Evolutionary conservation across 116 monocot species (phyloP).

Genomic region (Trichopus zeylanicus): DNA sequence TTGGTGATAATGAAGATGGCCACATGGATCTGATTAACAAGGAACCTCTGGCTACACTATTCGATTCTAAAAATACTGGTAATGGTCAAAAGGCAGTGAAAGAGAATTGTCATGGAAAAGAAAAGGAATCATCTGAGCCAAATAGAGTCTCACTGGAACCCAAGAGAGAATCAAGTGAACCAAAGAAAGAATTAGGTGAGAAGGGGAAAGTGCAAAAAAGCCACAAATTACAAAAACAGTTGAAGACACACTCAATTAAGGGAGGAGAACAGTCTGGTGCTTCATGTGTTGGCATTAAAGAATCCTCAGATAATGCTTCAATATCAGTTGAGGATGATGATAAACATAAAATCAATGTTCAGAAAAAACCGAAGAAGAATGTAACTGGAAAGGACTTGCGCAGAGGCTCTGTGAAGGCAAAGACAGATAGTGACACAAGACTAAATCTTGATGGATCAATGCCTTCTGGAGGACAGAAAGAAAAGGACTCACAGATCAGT

Average conservation of each 20-base stretch:
- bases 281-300: background rate
- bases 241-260: background rate
- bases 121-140: slow-evolving; percentile 1
- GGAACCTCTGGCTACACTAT: background rate
- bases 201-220: slow-evolving; percentile 9
- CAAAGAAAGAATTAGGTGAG: slow-evolving; percentile 4
- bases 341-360: background rate
- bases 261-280: slow-evolving; percentile 1
- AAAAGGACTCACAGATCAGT: slow-evolving; percentile 1
- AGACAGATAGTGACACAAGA: slow-evolving; percentile 1
- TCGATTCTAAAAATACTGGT: slow-evolving; percentile 8
- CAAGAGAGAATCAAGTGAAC: too few species aligned
- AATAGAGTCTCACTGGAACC: background rate
- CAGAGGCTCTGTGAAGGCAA: slow-evolving; percentile 1
- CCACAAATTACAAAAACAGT: slow-evolving; percentile 2
- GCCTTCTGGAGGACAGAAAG: slow-evolving; percentile 2
- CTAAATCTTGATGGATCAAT: slow-evolving; percentile 8
- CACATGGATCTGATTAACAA: background rate
- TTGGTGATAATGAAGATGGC: slow-evolving; percentile 5
- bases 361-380: slow-evolving; percentile 14
- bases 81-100: slow-evolving; percentile 5
- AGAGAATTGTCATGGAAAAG: slow-evolving; percentile 11
- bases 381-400: slow-evolving; percentile 13
- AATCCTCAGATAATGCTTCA: slow-evolving; percentile 7
- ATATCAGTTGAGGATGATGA: background rate